Conservation (phyloP, 352 stramenopile species). For the Phytophthora uliginosa region DNA sequence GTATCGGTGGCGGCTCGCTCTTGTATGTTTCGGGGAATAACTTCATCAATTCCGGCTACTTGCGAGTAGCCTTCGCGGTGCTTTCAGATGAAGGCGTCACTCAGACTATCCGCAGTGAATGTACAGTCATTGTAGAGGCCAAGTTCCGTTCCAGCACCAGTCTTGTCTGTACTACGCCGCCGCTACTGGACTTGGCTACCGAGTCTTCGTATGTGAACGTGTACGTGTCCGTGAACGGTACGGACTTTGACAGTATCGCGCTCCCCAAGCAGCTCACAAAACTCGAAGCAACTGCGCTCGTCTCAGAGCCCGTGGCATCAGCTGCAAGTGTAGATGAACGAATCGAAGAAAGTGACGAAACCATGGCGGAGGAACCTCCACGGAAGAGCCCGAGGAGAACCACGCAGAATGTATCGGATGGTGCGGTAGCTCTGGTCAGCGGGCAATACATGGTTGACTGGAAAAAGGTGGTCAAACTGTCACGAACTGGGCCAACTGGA, state of each 20-base stretch:
- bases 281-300: slow-evolving; percentile 15
- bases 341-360: slow-evolving; percentile 26
- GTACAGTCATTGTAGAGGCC: slow-evolving; percentile 53
- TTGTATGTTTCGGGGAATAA: slow-evolving; percentile 61
- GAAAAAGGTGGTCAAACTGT: slow-evolving; percentile 22
- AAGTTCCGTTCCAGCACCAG: slow-evolving; percentile 61
- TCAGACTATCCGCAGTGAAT: slow-evolving; percentile 14
- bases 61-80: slow-evolving; percentile 61
- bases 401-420: slow-evolving; percentile 2
- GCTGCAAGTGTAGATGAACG: slow-evolving; percentile 15
- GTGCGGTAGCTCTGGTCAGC: slow-evolving; percentile 13
- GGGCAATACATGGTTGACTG: slow-evolving; percentile 39
- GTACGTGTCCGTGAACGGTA: slow-evolving; percentile 64
- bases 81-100: slow-evolving; percentile 13
- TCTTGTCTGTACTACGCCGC: slow-evolving; percentile 54
- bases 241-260: slow-evolving; percentile 74
- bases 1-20: slow-evolving; percentile 46
- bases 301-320: not conserved
- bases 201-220: slow-evolving; percentile 38
- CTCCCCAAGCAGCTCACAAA: slow-evolving; percentile 44
- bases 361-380: not conserved
- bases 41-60: slow-evolving; percentile 51
- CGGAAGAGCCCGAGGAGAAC: slow-evolving; percentile 17
- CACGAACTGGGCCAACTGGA: not conserved
- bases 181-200: slow-evolving; percentile 35